Evolutionary conservation across 192 early-diverging fungal genomes (phyloP).

Genomic region (Mortierella hygrophila): DNA sequence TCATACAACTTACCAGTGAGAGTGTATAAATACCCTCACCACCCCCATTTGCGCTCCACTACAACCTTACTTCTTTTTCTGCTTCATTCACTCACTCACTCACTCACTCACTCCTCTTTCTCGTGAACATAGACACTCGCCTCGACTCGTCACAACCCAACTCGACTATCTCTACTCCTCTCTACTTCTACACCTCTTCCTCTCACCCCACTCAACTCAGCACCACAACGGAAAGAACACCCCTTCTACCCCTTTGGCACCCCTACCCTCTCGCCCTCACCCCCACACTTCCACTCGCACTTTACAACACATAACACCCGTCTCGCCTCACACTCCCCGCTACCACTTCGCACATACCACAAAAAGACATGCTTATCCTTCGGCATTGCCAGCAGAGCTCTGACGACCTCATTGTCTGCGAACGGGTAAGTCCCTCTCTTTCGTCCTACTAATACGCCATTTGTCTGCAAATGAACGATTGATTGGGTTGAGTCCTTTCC

Average conservation of each 20-base stretch:
- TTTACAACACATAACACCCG: neutral
- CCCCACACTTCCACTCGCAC: neutral
- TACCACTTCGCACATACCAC: neutral
- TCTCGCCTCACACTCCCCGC: neutral
- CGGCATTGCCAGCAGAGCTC: constrained; percentile 62
- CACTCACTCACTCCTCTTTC: neutral
- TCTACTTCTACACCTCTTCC: neutral
- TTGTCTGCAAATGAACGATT: too few relatives aligned
- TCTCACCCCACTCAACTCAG: neutral
- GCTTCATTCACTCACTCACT: neutral
- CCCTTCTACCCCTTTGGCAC: neutral
- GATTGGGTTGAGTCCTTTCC: neutral
- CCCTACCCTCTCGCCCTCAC: neutral
- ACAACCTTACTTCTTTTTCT: neutral
- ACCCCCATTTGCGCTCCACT: too few relatives aligned
- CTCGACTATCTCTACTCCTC: neutral
- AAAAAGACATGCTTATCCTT: constrained; percentile 60
- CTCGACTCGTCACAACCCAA: neutral
- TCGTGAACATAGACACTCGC: neutral
- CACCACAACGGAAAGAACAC: neutral
- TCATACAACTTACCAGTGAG: neutral
- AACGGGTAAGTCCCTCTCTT: constrained; percentile 59
- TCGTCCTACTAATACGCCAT: too few relatives aligned
- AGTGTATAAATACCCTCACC: neutral
- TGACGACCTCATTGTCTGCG: constrained; percentile 70